Percentiles rank a stretch among this genome's conserved stretches.
These are phyloP conservation scores for Thelonectria discophora DNA, from an alignment of 2,329 filamentous ascomycete genomes.

Conservation along the genomic window DNA sequence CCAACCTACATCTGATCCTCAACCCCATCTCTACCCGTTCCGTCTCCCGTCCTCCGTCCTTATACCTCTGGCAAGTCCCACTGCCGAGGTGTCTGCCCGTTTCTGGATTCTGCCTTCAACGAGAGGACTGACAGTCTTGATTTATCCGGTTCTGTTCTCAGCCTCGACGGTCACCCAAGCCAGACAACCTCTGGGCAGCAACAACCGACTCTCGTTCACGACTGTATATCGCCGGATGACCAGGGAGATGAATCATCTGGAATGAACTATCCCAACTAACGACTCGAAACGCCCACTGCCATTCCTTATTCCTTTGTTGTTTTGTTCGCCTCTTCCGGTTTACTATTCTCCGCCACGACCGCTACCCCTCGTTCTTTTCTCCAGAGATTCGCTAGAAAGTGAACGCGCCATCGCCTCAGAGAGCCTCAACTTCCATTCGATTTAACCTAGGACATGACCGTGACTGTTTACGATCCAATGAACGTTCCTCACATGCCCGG, in stretches of 20 bases:
- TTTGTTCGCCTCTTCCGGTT: neutral
- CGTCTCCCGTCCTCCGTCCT: conserved; percentile 27
- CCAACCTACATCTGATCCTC: conserved; percentile 41
- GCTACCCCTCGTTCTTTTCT: neutral
- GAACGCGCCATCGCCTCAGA: conserved; percentile 1
- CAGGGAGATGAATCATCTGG: conserved; percentile 16
- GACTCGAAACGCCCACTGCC: conserved; percentile 2
- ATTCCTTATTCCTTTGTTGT: neutral
- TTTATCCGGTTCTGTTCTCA: conserved; percentile 17
- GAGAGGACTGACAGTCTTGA: conserved; percentile 2
- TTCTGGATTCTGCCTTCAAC: conserved; percentile 23
- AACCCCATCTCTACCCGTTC: conserved; percentile 38
- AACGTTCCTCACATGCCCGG: conserved; percentile 54
- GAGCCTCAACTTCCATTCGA: conserved; percentile 9
- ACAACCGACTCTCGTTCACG: conserved; percentile 5
- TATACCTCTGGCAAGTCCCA: conserved; percentile 28
- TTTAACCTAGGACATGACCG: conserved; percentile 48
- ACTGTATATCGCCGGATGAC: conserved; percentile 5
- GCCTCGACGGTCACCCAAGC: conserved; percentile 23
- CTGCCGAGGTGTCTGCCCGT: conserved; percentile 29
- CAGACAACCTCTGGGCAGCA: neutral
- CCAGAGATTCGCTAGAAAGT: neutral
- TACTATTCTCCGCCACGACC: neutral
- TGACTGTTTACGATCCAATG: conserved; percentile 52
- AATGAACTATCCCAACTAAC: conserved; percentile 4